These are phyloP conservation scores for Tricholomella constricta DNA, from an alignment of 768 basidiomycete species.

Conservation along the genomic window DNA sequence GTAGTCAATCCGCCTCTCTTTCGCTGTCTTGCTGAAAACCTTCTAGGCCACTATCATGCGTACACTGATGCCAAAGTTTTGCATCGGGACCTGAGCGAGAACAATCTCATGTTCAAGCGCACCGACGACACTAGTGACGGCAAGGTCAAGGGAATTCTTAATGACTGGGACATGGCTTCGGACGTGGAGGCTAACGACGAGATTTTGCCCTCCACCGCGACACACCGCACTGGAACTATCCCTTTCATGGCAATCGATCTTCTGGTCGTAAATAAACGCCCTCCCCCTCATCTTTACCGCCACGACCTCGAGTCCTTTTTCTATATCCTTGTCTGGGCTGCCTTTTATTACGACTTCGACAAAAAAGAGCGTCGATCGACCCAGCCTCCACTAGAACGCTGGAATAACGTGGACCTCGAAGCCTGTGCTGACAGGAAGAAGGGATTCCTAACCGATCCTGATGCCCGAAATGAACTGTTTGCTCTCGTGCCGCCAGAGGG, in stretches of 20 bases:
- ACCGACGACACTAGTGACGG: background rate
- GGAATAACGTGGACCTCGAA: too few species aligned
- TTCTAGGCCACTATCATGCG: conserved; percentile 27
- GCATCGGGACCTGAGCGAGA: conserved; percentile 33
- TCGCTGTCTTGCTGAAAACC: background rate
- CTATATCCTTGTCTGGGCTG: too few species aligned
- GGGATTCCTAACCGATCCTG: too few species aligned
- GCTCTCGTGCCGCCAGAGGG: background rate
- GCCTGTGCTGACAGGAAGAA: too few species aligned
- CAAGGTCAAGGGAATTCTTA: conserved; percentile 22
- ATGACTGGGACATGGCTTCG: conserved; percentile 30
- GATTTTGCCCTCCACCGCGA: conserved; percentile 7
- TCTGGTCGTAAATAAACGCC: conserved; percentile 10
- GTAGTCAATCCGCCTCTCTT: conserved; percentile 4
- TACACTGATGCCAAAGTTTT: conserved; percentile 23
- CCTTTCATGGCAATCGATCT: conserved; percentile 33
- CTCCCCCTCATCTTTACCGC: conserved; percentile 10
- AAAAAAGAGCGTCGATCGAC: too few species aligned
- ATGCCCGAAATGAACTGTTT: too few species aligned
- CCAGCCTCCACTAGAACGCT: too few species aligned
- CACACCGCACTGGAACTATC: conserved; percentile 28
- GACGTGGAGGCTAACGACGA: conserved; percentile 10
- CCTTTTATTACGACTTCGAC: conserved; percentile 7
- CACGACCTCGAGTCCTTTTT: conserved; percentile 30
- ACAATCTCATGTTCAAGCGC: conserved; percentile 31